Percentiles rank a stretch among this genome's conserved stretches.
phyloP scores from a whole-genome alignment of 352 stramenopile genomes.

The Pythium insidiosum region DNA sequence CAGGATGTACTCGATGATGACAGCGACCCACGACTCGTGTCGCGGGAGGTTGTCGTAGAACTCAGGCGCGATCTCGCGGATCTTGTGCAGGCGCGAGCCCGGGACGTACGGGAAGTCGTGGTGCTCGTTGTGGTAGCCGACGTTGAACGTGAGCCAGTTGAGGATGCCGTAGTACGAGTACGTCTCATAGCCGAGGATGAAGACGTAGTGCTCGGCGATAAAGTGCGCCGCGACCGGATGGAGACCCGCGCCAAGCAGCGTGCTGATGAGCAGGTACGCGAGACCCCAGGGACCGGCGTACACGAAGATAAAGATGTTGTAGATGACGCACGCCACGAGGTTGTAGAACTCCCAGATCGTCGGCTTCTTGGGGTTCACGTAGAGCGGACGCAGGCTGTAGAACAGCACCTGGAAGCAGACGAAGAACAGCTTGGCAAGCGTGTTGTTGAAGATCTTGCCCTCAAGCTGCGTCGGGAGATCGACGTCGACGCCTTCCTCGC shows the following conservation, averaged over 20 bases:
- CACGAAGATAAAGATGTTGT: slow-evolving; percentile 79
- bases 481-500: slow-evolving; percentile 90
- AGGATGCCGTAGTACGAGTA: slow-evolving; percentile 98
- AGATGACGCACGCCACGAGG: slow-evolving; percentile 62
- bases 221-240: slow-evolving; percentile 97
- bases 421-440: slow-evolving; percentile 88
- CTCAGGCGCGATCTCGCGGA: slow-evolving; percentile 88
- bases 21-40: slow-evolving; percentile 90
- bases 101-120: slow-evolving; percentile 95
- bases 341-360: slow-evolving; percentile 88
- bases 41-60: slow-evolving; percentile 94
- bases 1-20: slow-evolving; percentile 93
- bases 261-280: slow-evolving; percentile 90
- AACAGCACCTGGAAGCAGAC: slow-evolving; percentile 90
- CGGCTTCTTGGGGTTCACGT: slow-evolving; percentile 89
- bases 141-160: slow-evolving; percentile 96
- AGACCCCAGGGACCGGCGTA: slow-evolving; percentile 76
- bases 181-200: slow-evolving; percentile 92
- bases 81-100: slow-evolving; percentile 85
- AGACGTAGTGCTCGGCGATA: slow-evolving; percentile 97
- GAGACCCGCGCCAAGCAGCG: slow-evolving; percentile 87
- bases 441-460: slow-evolving; percentile 84
- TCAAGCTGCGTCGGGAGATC: slow-evolving; percentile 92
- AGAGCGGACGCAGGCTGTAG: slow-evolving; percentile 89
- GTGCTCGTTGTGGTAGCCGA: slow-evolving; percentile 98